Base-by-base conservation (phyloP, 495 filamentous ascomycete genomes). In the Margaritispora aquatica region DNA sequence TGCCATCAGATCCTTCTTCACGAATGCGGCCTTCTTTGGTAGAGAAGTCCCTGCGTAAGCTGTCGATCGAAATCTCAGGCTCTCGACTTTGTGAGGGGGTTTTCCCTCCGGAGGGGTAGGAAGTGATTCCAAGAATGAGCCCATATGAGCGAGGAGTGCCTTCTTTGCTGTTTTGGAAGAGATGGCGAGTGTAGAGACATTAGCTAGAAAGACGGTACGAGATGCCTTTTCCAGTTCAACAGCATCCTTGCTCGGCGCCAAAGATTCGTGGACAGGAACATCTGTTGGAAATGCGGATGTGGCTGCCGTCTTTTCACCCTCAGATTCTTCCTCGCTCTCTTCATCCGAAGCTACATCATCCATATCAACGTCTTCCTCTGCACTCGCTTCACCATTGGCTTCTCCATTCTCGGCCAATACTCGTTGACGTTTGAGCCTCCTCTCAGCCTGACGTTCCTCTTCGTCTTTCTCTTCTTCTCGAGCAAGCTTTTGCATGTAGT, bases 141-240 rank as follows among this genome's bases (percentile, higher is more conserved):
- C 71, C 59, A 85, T 74, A 59, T 96, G 90, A 34, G 75, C 75
- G 26, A 90, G 69, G 17, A 97, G 79, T 20, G 79, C 79, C 71
- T 91, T 95, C 71, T 88, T 90, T 1, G 82, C 88, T 0, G 80
- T 71, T 65, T 92, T 91, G 3, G 89, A 93, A 31, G 83, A 89
- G 62, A 97, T 88, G 11, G 90, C 90, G 49, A 83, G 70, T 15
- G 79, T 87, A 5, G 91, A 92, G 26, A 97, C 88, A 65, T 99
- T 99, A 61, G 88, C 89, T 26, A 99, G 76, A 71, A 97, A 99
- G 46, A 99, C 83, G 2, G 95, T 97, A 21, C 94, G 87, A 57
- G 82, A 82, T 17, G 94, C 89, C 71, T 96, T 96, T 59, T 95
- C 90, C 2, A 73, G 54, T 19, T 70, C 72, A 8, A 69, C 63